These are phyloP conservation scores for Caryopteris hybrid DNA, from an alignment of 305 asterid species.

Conservation along the genomic window DNA sequence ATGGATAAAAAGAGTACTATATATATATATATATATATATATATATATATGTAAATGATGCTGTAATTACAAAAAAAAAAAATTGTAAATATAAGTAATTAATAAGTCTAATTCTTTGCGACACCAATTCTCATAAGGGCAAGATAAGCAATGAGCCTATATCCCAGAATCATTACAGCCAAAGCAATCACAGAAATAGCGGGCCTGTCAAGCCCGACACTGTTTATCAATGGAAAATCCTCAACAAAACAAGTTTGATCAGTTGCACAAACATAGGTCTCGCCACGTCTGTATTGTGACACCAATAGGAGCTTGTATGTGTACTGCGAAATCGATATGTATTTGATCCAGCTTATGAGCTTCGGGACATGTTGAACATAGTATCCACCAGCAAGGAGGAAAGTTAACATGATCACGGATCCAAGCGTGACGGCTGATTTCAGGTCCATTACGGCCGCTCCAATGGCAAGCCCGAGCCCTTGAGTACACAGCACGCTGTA, in stretches of 20 bases:
- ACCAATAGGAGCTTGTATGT: constrained; percentile 54
- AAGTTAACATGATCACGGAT: constrained; percentile 57
- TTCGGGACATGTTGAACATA: constrained; percentile 62
- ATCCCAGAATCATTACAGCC: constrained; percentile 59
- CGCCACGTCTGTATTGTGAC: constrained; percentile 42
- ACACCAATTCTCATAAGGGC: constrained; percentile 78
- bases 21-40: no score
- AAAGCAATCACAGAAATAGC: constrained; percentile 32
- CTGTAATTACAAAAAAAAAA: no score
- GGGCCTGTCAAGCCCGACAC: constrained; percentile 44
- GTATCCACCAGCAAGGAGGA: constrained; percentile 59
- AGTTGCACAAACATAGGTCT: constrained; percentile 42
- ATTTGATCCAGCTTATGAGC: constrained; percentile 68
- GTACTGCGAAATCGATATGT: constrained; percentile 49
- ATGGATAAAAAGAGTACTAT: no score
- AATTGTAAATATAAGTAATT: no score
- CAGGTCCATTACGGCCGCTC: constrained; percentile 69
- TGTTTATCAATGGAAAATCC: constrained; percentile 49
- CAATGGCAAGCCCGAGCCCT: constrained; percentile 78
- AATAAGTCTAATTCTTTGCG: constrained; percentile 31
- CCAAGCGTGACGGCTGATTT: constrained; percentile 59
- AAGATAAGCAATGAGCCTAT: constrained; percentile 60
- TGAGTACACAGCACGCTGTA: constrained; percentile 51
- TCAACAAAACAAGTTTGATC: constrained; percentile 39
- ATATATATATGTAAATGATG: no score